Conservation (phyloP, 176 grass and related monocot species). For the Oryza nivara region DNA sequence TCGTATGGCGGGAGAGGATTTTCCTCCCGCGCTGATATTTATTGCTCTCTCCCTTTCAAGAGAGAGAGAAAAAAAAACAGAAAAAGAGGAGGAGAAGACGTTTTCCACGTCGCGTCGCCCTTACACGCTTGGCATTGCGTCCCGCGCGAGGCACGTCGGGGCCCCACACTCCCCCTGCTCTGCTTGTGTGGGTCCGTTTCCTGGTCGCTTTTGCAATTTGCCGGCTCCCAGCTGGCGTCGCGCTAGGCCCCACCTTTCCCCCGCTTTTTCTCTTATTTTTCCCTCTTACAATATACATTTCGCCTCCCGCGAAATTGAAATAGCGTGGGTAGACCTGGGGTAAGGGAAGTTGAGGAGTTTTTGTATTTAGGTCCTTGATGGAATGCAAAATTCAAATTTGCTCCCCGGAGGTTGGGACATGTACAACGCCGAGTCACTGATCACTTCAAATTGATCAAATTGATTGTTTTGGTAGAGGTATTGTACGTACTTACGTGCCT, state of each 20-base stretch:
- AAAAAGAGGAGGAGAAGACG: not conserved
- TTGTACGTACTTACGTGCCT: not conserved
- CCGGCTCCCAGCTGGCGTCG: conserved; percentile 37
- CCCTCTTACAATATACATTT: not conserved
- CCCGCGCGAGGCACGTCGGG: not conserved
- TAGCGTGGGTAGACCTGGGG: too few relatives aligned
- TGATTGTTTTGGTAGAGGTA: not conserved
- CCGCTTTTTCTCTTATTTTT: not conserved
- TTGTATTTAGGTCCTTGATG: not conserved
- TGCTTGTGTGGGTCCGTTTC: not conserved
- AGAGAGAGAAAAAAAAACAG: too few relatives aligned
- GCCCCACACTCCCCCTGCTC: not conserved
- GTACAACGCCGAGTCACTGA: not conserved
- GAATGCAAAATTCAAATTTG: not conserved
- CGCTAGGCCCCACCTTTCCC: not conserved
- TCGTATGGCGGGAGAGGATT: not conserved
- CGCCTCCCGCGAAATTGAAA: not conserved
- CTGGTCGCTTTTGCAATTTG: conserved; percentile 25
- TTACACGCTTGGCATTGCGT: conserved; percentile 32
- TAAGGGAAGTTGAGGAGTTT: not conserved
- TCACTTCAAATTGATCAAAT: not conserved
- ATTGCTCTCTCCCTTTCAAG: too few relatives aligned
- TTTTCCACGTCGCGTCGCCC: not conserved
- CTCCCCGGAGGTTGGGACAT: not conserved
- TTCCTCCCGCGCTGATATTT: not conserved